phyloP scores from a whole-genome alignment of 2,329 filamentous ascomycete genomes.

The Kalmusia sp. region DNA sequence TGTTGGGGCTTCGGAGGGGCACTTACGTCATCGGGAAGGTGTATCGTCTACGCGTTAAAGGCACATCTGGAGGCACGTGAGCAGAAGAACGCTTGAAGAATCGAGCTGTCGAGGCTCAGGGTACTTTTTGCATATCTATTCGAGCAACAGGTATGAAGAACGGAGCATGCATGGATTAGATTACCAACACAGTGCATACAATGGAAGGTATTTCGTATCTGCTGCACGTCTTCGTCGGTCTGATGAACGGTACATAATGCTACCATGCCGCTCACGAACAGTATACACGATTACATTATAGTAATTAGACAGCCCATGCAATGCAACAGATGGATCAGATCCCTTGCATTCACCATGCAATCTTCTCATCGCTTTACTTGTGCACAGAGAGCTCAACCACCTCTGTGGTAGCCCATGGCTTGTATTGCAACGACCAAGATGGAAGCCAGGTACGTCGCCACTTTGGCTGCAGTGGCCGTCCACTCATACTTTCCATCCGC shows the following conservation, averaged over 20 bases:
- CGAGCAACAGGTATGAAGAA: too few relatives aligned
- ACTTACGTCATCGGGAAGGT: slow-evolving; percentile 4
- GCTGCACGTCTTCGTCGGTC: background rate
- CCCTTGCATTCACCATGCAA: background rate
- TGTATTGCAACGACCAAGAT: background rate
- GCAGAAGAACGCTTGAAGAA: too few relatives aligned
- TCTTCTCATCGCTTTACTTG: background rate
- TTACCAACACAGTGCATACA: too few relatives aligned
- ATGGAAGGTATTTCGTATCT: too few relatives aligned
- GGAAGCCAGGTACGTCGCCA: background rate
- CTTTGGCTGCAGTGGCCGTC: background rate
- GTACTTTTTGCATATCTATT: too few relatives aligned
- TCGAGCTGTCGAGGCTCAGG: too few relatives aligned
- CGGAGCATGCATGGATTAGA: too few relatives aligned
- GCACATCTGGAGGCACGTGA: too few relatives aligned
- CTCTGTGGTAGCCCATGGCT: background rate
- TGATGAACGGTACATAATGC: background rate
- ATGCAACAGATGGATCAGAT: background rate
- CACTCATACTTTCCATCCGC: background rate
- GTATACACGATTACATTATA: background rate
- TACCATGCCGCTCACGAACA: background rate
- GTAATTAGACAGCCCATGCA: background rate
- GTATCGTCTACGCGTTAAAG: too few relatives aligned
- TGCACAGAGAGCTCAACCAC: background rate
- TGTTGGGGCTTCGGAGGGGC: background rate